phyloP scores from a whole-genome alignment of 352 stramenopile species.

The Phytophthora palmivora region DNA sequence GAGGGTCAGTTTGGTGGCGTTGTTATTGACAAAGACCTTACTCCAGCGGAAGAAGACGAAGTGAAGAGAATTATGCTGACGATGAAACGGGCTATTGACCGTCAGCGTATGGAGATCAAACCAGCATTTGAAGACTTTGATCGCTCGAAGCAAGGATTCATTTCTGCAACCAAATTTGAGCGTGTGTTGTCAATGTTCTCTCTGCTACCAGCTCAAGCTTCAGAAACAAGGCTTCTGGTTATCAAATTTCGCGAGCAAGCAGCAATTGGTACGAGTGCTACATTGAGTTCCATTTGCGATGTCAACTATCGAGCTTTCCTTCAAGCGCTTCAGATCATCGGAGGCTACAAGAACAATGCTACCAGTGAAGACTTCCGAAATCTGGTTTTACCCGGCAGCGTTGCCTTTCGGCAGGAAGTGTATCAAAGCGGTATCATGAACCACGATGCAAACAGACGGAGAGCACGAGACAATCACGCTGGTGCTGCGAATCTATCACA shows the following conservation, averaged over 20 bases:
- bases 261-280: slow-evolving; percentile 44
- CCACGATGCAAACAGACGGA: slow-evolving; percentile 41
- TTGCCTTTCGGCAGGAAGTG: slow-evolving; percentile 67
- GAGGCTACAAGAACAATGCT: slow-evolving; percentile 17
- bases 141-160: slow-evolving; percentile 77
- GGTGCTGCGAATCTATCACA: slow-evolving; percentile 41
- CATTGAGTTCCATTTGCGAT: slow-evolving; percentile 77
- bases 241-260: slow-evolving; percentile 84
- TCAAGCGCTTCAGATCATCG: slow-evolving; percentile 63
- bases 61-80: slow-evolving; percentile 52
- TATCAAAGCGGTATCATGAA: slow-evolving; percentile 44
- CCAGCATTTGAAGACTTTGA: slow-evolving; percentile 88
- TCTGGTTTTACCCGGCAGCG: slow-evolving; percentile 53
- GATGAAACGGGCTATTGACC: slow-evolving; percentile 70
- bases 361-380: slow-evolving; percentile 30
- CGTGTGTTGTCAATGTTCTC: slow-evolving; percentile 82
- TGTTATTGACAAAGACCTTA: slow-evolving; percentile 61
- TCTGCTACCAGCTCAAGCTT: slow-evolving; percentile 57
- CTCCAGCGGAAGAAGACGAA: slow-evolving; percentile 49
- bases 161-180: slow-evolving; percentile 83
- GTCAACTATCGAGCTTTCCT: slow-evolving; percentile 88
- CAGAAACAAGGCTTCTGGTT: slow-evolving; percentile 53
- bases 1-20: slow-evolving; percentile 68
- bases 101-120: slow-evolving; percentile 81
- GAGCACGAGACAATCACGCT: slow-evolving; percentile 35